phyloP scores from a whole-genome alignment of 495 filamentous ascomycete genomes.

The Mytilinidion resinicola region DNA sequence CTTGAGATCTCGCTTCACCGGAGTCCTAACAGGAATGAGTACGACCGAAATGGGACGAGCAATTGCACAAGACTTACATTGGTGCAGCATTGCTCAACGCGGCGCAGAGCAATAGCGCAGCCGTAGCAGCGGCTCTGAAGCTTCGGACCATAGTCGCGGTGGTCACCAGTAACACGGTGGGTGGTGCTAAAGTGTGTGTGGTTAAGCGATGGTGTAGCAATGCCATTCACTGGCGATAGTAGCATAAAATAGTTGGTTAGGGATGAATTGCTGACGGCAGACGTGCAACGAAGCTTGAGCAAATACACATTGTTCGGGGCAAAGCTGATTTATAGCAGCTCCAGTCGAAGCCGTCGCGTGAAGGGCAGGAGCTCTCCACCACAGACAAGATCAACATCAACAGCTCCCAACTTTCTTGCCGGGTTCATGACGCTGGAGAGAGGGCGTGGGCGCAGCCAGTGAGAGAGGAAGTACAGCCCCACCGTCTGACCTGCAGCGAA shows the following conservation, averaged over 20 bases:
- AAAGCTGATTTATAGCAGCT: background rate
- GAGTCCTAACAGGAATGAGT: background rate
- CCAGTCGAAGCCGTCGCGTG: background rate
- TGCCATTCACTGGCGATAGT: background rate
- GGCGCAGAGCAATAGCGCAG: slow-evolving; percentile 1
- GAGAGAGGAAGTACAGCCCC: background rate
- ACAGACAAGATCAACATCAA: background rate
- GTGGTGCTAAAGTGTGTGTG: background rate
- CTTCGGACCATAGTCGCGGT: background rate
- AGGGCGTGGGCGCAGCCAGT: background rate
- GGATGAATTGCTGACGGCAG: background rate
- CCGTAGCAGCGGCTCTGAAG: slow-evolving; percentile 1
- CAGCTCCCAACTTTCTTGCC: background rate
- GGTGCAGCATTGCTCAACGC: slow-evolving; percentile 5
- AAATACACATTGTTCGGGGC: background rate
- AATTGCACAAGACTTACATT: background rate
- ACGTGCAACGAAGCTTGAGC: background rate
- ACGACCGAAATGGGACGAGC: background rate
- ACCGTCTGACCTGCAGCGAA: background rate
- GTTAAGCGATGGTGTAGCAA: background rate
- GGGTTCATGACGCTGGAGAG: background rate
- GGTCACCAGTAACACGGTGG: background rate
- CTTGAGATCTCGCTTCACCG: slow-evolving; percentile 26
- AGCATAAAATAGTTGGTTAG: background rate
- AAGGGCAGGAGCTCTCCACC: background rate